A percentile compares a stretch with the other conserved stretches of the same genome.
These are phyloP conservation scores for Astrothelium macrocarpum DNA, from an alignment of 495 filamentous ascomycete genomes.

Conservation along the genomic window DNA sequence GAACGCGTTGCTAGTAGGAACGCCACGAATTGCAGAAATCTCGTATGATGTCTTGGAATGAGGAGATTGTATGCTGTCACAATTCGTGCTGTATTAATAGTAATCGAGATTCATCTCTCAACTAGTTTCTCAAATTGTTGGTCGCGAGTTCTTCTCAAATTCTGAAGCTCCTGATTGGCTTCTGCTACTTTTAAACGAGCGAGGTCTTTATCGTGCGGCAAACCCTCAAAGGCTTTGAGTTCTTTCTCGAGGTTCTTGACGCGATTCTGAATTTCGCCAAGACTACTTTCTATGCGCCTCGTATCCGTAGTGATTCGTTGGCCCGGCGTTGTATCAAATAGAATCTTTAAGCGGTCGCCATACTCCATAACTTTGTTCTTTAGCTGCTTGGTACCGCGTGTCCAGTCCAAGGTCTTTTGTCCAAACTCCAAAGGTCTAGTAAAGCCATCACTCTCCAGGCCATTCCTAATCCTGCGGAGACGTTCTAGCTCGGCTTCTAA, in stretches of 20 bases:
- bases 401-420: conserved; percentile 52
- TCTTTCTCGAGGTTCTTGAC: background rate
- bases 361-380: conserved; percentile 50
- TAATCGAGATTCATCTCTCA: background rate
- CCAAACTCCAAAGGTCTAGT: conserved; percentile 42
- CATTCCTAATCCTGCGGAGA: conserved; percentile 29
- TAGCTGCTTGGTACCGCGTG: conserved; percentile 50
- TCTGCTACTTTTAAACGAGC: conserved; percentile 1
- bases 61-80: background rate
- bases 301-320: background rate
- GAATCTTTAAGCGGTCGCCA: conserved; percentile 31
- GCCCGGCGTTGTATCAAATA: background rate
- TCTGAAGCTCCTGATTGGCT: background rate
- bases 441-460: conserved; percentile 35
- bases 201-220: background rate
- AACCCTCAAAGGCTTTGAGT: background rate
- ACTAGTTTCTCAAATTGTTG: background rate
- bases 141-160: background rate
- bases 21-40: background rate
- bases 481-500: conserved; percentile 12
- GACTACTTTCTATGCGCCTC: background rate
- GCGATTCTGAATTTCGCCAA: background rate
- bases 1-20: background rate
- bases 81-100: background rate
- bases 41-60: background rate